phyloP scores from a whole-genome alignment of 441 rosid genomes.

The Jatropha podagrica region DNA sequence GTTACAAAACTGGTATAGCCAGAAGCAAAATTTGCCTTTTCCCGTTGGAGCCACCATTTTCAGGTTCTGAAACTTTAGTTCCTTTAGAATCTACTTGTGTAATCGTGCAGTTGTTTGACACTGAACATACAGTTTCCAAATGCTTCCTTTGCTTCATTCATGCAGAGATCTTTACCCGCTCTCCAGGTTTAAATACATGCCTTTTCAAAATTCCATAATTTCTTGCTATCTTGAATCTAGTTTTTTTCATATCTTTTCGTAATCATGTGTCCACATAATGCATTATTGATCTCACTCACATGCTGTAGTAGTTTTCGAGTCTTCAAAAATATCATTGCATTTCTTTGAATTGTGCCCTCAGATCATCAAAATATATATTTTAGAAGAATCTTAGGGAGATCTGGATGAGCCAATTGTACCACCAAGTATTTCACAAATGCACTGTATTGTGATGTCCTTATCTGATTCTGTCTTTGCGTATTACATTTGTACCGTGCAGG shows the following conservation, averaged over 20 bases:
- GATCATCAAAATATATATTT: background rate
- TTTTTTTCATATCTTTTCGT: background rate
- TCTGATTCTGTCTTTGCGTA: background rate
- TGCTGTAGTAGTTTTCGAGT: background rate
- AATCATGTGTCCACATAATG: background rate
- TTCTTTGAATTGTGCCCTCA: constrained; percentile 6
- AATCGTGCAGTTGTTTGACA: constrained; percentile 21
- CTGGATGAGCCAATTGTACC: background rate
- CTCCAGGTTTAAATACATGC: constrained; percentile 11
- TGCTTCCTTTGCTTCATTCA: constrained; percentile 10
- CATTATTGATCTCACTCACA: constrained; percentile 6
- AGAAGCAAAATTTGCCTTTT: too few species aligned
- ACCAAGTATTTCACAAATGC: background rate
- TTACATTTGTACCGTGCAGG: constrained; percentile 11
- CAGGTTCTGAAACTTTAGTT: background rate
- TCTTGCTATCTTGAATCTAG: background rate
- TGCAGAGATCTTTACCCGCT: background rate
- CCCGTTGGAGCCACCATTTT: background rate
- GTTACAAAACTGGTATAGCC: too few species aligned
- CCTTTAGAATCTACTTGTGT: constrained; percentile 9
- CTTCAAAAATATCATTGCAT: background rate
- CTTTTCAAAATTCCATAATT: constrained; percentile 8
- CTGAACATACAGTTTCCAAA: constrained; percentile 24
- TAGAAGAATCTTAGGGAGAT: constrained; percentile 10
- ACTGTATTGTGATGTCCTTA: constrained; percentile 10